Evolutionary conservation across 2,329 filamentous ascomycete genomes (phyloP), one percentile per base, ranked within the genome.

Genomic region (Neoarthrinium moseri): DNA sequence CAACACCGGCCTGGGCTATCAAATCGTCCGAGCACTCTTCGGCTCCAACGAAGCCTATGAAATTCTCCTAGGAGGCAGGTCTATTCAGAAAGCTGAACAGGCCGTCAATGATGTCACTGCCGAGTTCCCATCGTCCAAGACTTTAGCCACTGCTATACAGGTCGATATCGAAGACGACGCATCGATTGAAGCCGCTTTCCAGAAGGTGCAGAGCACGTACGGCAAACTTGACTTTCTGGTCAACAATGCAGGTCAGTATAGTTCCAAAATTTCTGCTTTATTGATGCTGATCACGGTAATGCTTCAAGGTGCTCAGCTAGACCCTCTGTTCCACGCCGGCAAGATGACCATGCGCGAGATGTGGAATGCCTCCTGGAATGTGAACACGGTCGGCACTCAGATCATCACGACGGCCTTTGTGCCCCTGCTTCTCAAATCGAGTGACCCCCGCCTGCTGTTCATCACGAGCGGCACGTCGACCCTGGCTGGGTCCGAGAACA

Each of bases 201-300:
- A 77, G 2, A 70, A 80, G 32, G 65, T 87, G 35, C 64, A 69
- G 5, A 60, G 67, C 37, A 70, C 73, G 46, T 72, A 77, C 52
- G 64, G 60, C 30, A 59, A 54, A 32, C 72, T 87, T 43, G 78
- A 83, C 51, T 74, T 86, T 33, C 68, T 84, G 12, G 68, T 80
- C 65, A 77, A 74, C 64, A 77, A 75, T 46, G 83, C 84, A 1
- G 84, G 83, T n/a, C n/a, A n/a, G n/a, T n/a, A n/a, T n/a, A n/a
- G n/a, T n/a, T n/a, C n/a, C n/a, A n/a, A n/a, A n/a, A n/a, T n/a
- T n/a, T n/a, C n/a, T n/a, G n/a, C n/a, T n/a, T n/a, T n/a, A n/a
- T n/a, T n/a, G n/a, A n/a, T n/a, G n/a, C n/a, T n/a, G n/a, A n/a
- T n/a, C n/a, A n/a, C n/a, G n/a, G n/a, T n/a, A n/a, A n/a, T n/a